These are phyloP conservation scores for Silene vulgaris DNA, from an alignment of 179 eudicot species.

Conservation along the genomic window DNA sequence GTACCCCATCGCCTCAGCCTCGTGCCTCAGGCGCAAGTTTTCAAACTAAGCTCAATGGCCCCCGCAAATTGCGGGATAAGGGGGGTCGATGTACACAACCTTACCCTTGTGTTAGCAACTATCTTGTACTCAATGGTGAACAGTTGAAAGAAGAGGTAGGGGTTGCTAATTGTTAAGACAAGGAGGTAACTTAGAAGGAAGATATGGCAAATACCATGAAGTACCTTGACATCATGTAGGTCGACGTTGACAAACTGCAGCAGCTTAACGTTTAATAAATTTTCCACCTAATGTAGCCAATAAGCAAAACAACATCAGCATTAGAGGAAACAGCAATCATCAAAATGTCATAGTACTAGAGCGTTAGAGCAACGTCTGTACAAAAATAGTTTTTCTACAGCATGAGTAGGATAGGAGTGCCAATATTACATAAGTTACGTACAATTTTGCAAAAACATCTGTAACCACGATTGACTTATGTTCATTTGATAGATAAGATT, in stretches of 20 bases:
- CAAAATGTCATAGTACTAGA: neutral
- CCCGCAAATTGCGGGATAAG: too few species aligned
- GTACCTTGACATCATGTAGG: constrained; percentile 83
- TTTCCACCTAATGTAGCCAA: constrained; percentile 62
- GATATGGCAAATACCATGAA: constrained; percentile 29
- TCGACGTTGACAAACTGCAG: constrained; percentile 68
- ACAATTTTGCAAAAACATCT: neutral
- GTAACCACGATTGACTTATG: neutral
- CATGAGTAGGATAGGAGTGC: neutral
- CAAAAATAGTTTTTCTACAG: neutral
- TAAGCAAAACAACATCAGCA: constrained; percentile 25
- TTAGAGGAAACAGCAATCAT: neutral
- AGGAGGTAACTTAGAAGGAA: neutral
- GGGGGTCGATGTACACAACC: too few species aligned
- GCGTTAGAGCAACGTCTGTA: neutral
- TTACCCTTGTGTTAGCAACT: too few species aligned
- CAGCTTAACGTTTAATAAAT: constrained; percentile 57
- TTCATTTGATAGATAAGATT: neutral
- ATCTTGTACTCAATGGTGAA: neutral
- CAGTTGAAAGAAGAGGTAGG: neutral
- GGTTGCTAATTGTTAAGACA: neutral
- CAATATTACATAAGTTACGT: neutral
- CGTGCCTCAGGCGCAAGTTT: too few species aligned
- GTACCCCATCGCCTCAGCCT: too few species aligned
- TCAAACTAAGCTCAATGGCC: too few species aligned